These are phyloP conservation scores for Astrocystis sublimbata DNA, from an alignment of 495 filamentous ascomycete genomes.

Conservation along the genomic window DNA sequence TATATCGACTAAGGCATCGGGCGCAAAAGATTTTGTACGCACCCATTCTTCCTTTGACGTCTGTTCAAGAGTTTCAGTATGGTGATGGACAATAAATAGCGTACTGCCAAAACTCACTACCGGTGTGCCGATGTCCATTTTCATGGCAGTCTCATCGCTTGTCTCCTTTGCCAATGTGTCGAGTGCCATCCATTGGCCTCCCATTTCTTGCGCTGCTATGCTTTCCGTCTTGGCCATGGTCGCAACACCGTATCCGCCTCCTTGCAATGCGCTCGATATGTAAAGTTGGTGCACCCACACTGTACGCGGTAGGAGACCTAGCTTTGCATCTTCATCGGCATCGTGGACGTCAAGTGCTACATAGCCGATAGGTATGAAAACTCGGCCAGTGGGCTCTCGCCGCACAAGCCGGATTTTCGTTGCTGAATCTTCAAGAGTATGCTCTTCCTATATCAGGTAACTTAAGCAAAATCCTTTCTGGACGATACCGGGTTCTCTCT, in stretches of 20 bases:
- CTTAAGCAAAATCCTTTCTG: constrained; percentile 11
- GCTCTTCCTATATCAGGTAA: constrained; percentile 28
- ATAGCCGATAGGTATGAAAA: constrained; percentile 45
- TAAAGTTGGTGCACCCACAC: constrained; percentile 42
- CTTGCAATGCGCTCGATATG: constrained; percentile 38
- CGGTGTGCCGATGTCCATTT: constrained; percentile 22
- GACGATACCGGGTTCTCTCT: background rate
- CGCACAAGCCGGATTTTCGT: constrained; percentile 28
- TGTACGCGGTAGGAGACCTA: constrained; percentile 28
- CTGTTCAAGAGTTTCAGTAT: constrained; percentile 22
- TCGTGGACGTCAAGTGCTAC: constrained; percentile 38
- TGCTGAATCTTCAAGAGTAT: constrained; percentile 35
- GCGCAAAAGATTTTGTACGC: too few species aligned
- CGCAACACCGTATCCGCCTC: constrained; percentile 38
- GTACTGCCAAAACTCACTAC: constrained; percentile 29
- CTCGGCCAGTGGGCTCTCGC: constrained; percentile 26
- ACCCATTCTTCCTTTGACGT: constrained; percentile 50
- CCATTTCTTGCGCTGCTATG: constrained; percentile 32
- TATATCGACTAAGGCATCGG: too few species aligned
- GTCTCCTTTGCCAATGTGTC: constrained; percentile 32
- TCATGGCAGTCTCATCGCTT: constrained; percentile 22
- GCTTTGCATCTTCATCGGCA: constrained; percentile 28
- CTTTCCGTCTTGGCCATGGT: constrained; percentile 40
- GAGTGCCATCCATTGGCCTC: constrained; percentile 35
- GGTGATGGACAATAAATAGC: background rate